These are phyloP conservation scores for Pseudozyma thailandica DNA, from an alignment of 1,284 basidiomycete species.

Conservation along the genomic window DNA sequence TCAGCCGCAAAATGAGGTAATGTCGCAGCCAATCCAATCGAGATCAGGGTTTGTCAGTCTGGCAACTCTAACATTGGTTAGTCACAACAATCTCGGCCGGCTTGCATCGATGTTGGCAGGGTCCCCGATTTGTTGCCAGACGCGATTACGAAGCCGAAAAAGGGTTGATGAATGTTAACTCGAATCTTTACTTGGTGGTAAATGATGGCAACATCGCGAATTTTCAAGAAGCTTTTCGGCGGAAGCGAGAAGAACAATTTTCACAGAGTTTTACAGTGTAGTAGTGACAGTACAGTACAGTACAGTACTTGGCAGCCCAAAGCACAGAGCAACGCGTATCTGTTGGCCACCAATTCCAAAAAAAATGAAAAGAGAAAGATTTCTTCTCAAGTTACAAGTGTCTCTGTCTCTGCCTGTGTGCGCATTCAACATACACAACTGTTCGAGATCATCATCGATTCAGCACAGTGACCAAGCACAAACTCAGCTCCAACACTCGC, in stretches of 20 bases:
- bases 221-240: constrained; percentile 39
- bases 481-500: too few species aligned
- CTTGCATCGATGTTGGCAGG: not conserved
- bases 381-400: too few species aligned
- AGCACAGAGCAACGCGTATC: too few species aligned
- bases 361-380: too few species aligned
- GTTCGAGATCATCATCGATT: too few species aligned
- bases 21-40: constrained; percentile 21
- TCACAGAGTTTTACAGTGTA: not conserved
- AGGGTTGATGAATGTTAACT: not conserved
- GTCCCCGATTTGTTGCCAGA: not conserved
- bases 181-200: not conserved
- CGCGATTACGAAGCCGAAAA: constrained; percentile 6
- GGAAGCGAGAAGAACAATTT: constrained; percentile 45
- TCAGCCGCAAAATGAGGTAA: constrained; percentile 21
- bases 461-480: constrained; percentile 1
- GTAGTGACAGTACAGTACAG: not conserved
- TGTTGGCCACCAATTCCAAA: too few species aligned
- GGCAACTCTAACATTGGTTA: not conserved
- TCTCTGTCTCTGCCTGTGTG: too few species aligned
- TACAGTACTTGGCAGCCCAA: too few species aligned
- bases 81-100: not conserved
- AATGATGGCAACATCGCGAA: constrained; percentile 18
- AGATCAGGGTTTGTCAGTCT: too few species aligned
- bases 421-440: too few species aligned